phyloP scores from a whole-genome alignment of 306 rosid species.

The Castanea sativa region DNA sequence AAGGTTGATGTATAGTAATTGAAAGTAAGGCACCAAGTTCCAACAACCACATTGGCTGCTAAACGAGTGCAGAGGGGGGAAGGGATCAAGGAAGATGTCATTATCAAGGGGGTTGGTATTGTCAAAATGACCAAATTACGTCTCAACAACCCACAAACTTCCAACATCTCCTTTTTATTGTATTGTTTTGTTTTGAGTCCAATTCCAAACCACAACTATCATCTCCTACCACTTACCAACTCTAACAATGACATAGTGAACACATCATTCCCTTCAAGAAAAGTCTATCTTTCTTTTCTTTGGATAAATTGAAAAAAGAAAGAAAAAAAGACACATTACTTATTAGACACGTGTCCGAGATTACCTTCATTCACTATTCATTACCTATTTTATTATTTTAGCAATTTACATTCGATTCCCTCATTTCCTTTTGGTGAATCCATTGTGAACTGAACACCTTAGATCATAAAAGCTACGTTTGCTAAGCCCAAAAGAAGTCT shows the following conservation, averaged over 20 bases:
- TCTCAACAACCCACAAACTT: slow-evolving; percentile 27
- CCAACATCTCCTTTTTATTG: background rate
- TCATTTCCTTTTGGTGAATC: no score
- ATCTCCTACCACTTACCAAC: slow-evolving; percentile 19
- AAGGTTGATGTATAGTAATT: background rate
- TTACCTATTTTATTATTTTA: no score
- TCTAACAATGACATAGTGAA: slow-evolving; percentile 12
- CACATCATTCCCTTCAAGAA: slow-evolving; percentile 1
- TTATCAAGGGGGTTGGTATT: slow-evolving; percentile 20
- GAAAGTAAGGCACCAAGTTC: background rate
- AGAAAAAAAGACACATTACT: no score
- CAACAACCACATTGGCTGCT: background rate
- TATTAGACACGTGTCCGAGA: no score
- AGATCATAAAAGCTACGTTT: no score
- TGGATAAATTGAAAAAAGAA: no score
- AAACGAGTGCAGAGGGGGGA: background rate
- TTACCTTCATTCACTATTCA: no score
- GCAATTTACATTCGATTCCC: no score
- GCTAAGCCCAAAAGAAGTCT: no score
- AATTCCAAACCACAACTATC: background rate
- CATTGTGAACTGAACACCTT: no score
- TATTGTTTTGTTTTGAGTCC: no score
- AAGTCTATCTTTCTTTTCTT: no score
- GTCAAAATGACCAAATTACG: slow-evolving; percentile 7
- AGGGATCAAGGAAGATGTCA: slow-evolving; percentile 13